Base-by-base conservation (phyloP, 2,329 filamentous ascomycete genomes). In the Magnaporthiopsis rhizophila region DNA sequence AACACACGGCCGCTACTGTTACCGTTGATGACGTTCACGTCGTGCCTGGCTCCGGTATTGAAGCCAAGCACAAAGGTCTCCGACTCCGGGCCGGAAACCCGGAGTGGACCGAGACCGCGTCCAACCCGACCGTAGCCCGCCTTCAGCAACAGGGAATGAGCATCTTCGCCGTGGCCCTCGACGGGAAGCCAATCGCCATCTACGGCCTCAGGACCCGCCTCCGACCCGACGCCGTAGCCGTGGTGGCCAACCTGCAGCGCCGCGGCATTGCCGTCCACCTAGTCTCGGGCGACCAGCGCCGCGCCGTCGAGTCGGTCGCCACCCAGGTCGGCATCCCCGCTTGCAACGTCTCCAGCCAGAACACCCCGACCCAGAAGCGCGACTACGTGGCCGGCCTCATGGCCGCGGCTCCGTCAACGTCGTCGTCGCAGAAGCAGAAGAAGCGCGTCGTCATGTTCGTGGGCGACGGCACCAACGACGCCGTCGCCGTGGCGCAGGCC, bases 381-480 rank as follows among this genome's bases (percentile, higher is more conserved):
- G 71, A 74, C 2, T 87, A 86, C 70, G 74, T 87, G 62, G 72
- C 75, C 62, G 64, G 64, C 1, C 72, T 81, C 59, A 75, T 78
- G 63, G 61, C 61, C 50, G 26, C 34, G 34, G 34, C 34, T 7
- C 61, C 28, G 5, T 30, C 28, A 3, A 9, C 36, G n/a, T 8
- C 60, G 21, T 24, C 57, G 26, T 38, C 58, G 13, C 38, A 38
- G 28, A 58, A 58, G 30, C 36, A 50, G 11, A 15, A 34, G 45
- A n/a, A 34, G 30, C 28, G 30, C 11, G 79, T 85, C 64, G 74
- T 88, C 64, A 62, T 62, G 61, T 89, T 89, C 73, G 78, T 81
- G 57, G 86, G 86, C 38, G 86, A 89, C 68, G 86, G 86, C 13
- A 86, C 84, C 9, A 89, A 89, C 69, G 86, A 89, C 69, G 84